Evolutionary conservation across 495 filamentous ascomycete species (phyloP).

Genomic region (Penicillium chermesinum): DNA sequence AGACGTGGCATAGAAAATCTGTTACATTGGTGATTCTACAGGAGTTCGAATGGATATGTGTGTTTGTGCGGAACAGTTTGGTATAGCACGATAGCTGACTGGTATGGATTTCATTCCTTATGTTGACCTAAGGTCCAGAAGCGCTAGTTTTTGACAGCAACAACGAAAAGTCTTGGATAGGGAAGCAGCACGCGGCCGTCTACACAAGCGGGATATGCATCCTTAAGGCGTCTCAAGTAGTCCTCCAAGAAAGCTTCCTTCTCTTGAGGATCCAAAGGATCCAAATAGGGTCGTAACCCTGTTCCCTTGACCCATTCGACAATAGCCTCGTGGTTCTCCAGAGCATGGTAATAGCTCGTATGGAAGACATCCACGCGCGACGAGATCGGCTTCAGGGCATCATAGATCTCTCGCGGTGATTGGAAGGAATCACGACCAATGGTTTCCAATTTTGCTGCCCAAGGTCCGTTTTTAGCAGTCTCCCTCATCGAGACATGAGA

Average conservation of each 20-base stretch:
- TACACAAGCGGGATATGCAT: slow-evolving; percentile 29
- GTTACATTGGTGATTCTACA: too few relatives aligned
- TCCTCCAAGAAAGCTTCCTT: slow-evolving; percentile 33
- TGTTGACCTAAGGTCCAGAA: too few relatives aligned
- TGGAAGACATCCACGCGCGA: slow-evolving; percentile 43
- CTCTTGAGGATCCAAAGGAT: slow-evolving; percentile 31
- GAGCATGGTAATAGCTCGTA: slow-evolving; percentile 47
- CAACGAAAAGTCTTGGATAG: slow-evolving; percentile 47
- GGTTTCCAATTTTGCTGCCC: slow-evolving; percentile 27
- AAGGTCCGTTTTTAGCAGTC: slow-evolving; percentile 34
- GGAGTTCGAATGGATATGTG: too few relatives aligned
- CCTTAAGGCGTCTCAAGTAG: slow-evolving; percentile 34
- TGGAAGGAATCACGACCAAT: slow-evolving; percentile 46
- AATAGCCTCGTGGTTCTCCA: slow-evolving; percentile 41
- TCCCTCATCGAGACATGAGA: slow-evolving; percentile 47
- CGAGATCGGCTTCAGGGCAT: slow-evolving; percentile 39
- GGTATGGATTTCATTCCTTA: too few relatives aligned
- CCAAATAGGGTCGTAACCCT: slow-evolving; percentile 47
- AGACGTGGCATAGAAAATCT: too few relatives aligned
- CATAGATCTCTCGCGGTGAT: slow-evolving; percentile 40
- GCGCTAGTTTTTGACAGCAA: slow-evolving; percentile 32
- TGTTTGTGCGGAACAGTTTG: too few relatives aligned
- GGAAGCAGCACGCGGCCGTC: slow-evolving; percentile 45
- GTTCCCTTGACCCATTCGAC: slow-evolving; percentile 56
- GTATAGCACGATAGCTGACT: too few relatives aligned